Percentiles rank a stretch among this genome's conserved stretches.
phyloP scores from a whole-genome alignment of 2,329 filamentous ascomycete species.

The Mycocentrospora acerina region DNA sequence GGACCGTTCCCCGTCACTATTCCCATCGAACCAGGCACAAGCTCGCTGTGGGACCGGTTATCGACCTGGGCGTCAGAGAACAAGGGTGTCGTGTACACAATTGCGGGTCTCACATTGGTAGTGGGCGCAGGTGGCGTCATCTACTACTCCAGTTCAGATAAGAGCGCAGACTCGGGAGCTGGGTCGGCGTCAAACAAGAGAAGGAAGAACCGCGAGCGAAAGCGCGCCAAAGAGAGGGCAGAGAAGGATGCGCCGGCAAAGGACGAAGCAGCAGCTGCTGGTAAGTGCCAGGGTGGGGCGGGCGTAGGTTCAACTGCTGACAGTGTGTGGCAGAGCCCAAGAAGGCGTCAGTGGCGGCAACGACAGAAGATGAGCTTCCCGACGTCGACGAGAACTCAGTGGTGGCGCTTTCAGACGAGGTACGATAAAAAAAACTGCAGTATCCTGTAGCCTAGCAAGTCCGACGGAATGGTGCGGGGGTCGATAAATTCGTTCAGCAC shows the following conservation, averaged over 20 bases:
- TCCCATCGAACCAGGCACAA: constrained; percentile 51
- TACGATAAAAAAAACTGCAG: too few relatives aligned
- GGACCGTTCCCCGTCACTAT: constrained; percentile 39
- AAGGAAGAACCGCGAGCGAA: constrained; percentile 84
- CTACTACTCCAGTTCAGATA: constrained; percentile 71
- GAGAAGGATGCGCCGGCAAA: constrained; percentile 53
- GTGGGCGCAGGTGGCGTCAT: constrained; percentile 88
- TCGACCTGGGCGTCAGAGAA: constrained; percentile 92
- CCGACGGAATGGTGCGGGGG: too few relatives aligned
- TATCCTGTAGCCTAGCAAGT: too few relatives aligned
- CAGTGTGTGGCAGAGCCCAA: constrained; percentile 26
- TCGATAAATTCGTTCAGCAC: too few relatives aligned
- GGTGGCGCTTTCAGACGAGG: constrained; percentile 46
- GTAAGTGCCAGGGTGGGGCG: constrained; percentile 20
- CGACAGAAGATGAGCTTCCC: constrained; percentile 49
- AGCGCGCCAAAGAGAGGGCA: constrained; percentile 77
- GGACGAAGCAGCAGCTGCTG: constrained; percentile 35
- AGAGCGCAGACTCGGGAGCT: constrained; percentile 47
- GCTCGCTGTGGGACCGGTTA: constrained; percentile 84
- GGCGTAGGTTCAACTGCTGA: neutral
- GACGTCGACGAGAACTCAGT: constrained; percentile 52
- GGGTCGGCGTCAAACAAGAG: constrained; percentile 56
- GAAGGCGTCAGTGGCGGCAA: constrained; percentile 40
- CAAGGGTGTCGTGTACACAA: constrained; percentile 92
- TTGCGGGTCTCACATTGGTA: constrained; percentile 90